phyloP scores from a whole-genome alignment of 2,329 filamentous ascomycete species.

The Calonectria pteridis region DNA sequence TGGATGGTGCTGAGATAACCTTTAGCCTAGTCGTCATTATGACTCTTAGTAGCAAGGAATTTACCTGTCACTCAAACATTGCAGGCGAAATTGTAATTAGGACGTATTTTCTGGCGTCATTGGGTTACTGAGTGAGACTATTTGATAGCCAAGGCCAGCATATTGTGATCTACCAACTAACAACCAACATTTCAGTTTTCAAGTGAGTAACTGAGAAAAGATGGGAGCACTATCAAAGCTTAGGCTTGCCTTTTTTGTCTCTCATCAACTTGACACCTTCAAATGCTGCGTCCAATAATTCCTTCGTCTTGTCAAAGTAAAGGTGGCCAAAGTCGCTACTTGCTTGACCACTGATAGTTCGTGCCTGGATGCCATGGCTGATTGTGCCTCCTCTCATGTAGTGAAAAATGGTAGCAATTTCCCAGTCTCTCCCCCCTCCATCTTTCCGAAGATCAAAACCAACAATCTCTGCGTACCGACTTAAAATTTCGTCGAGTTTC shows the following conservation, averaged over 20 bases:
- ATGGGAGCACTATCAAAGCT: background rate
- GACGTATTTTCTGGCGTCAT: background rate
- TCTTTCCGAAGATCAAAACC: conserved; percentile 24
- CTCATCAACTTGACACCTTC: background rate
- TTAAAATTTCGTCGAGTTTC: conserved; percentile 1
- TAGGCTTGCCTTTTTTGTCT: background rate
- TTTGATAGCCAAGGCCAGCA: background rate
- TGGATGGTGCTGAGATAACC: background rate
- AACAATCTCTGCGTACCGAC: conserved; percentile 11
- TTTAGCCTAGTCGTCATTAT: background rate
- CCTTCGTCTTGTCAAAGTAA: conserved; percentile 21
- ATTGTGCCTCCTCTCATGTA: conserved; percentile 23
- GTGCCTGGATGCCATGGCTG: conserved; percentile 25
- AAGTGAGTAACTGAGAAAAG: background rate
- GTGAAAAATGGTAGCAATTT: conserved; percentile 21
- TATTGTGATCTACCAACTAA: background rate
- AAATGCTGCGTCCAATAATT: conserved; percentile 6
- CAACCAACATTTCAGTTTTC: background rate
- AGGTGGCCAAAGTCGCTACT: conserved; percentile 28
- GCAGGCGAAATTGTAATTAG: rapidly evolving
- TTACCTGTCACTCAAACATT: background rate
- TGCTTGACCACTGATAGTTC: conserved; percentile 25
- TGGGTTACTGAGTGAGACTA: background rate
- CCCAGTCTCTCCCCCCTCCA: conserved; percentile 24
- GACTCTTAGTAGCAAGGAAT: background rate